Evolutionary conservation across 371 early-diverging fungal species (phyloP), one percentile per base, ranked within the genome.

Genomic region (Lichtheimia hyalospora): DNA sequence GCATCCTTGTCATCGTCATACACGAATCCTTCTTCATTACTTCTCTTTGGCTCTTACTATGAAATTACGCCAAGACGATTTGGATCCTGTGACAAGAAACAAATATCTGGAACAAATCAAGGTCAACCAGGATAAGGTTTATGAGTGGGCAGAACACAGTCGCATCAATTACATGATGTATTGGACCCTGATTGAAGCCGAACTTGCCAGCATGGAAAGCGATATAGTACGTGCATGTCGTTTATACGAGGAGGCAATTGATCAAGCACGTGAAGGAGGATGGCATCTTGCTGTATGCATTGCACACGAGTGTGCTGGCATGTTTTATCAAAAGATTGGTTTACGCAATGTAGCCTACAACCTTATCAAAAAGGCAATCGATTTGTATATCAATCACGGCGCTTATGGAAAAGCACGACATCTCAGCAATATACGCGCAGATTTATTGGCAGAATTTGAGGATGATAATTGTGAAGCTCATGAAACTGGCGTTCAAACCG

Each of bases 391-490:
- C 7, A 49, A 58, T 12, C 70, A 70, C 44, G 72, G 74, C 4
- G 64, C 79, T 1, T 74, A 79, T 49, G 79, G 79, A 3, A 74
- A 74, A 55, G 76, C 71, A 2, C 55, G 64, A 5, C 79, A 79
- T 25, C 58, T 79, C 41, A 52, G 48, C 1, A 25, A 25, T 0
- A 73, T 74, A 25, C 71, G 68, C 43, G 57, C 54, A 18, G 53
- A 43, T 7, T 42, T 78, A 1, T 50, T 78, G 39, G 56, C 54
- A 7, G 55, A 56, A 4, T 65, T 63, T 57, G 66, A 69, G n/a
- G 75, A 79, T 48, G 65, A 65, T 18, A 64, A 64, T 21, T 49
- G 57, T 13, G 76, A 70, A 23, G 54, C 62, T 2, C 61, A 67
- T 40, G 71, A 76, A n/a, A 42, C 57, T 0, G 79, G 76, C 39